Evolutionary conservation across 2,329 filamentous ascomycete genomes (phyloP), one percentile per base, ranked within the genome.

Genomic region (Pleoardoris graminearum): DNA sequence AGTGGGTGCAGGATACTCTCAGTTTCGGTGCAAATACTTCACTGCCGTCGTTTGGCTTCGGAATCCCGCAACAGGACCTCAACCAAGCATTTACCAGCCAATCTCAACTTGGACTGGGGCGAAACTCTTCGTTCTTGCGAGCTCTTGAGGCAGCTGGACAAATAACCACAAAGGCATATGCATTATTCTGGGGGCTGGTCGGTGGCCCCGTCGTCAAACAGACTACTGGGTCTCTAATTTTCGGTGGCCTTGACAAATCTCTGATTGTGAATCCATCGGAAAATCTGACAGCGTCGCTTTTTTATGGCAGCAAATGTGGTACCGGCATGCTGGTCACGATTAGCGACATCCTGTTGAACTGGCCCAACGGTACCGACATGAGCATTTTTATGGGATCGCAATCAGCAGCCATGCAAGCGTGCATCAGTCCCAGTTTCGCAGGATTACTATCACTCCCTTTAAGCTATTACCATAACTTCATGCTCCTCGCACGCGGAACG

Each of bases 111-210:
- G 68, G 69, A 3, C 50, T 73, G 22, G 70, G 68, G 5, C 38
- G 50, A 7, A 68, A 72, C 43, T 74, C 70, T 23, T 67, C 69
- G 1, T 45, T 74, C 23, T 51, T 75, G 5, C 54, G 54, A 14
- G 37, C 54, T 11, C 61, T 73, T 11, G 52, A 61, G 36, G 43
- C 53, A 12, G 48, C 62, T 4, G 62, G 63, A 16, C 47, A 59
- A 29, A 73, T 72, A 48, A 54, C 57, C 5, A 65, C 64, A 27
- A 63, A 63, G 16, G 62, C 60, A 14, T 73, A 67, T 57, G 65
- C 64, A 21, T 60, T 69, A n/a, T 73, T 69, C 45, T 73, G 66
- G 62, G 71, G 69, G 14, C 52, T 60, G 11, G 58, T 58, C 19
- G 63, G 62, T 30, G 53, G 54, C 45, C 49, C 53, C 6, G 29